Base-by-base conservation (phyloP, 2,329 filamentous ascomycete genomes). In the Emericellopsis atlantica region DNA sequence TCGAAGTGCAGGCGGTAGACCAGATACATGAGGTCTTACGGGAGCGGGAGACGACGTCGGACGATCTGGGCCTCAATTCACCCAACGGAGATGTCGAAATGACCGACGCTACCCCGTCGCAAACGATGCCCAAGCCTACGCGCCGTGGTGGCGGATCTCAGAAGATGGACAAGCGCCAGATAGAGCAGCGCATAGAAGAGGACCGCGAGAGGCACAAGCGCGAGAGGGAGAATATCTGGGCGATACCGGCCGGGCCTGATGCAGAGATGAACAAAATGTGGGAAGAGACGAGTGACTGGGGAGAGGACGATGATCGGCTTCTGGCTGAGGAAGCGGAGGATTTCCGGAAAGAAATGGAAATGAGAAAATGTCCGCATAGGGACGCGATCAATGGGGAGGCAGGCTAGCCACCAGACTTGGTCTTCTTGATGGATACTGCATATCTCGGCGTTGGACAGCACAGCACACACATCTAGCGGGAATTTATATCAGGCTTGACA, bases 101-200 rank as follows among this genome's bases (percentile, higher is more conserved):
- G 47, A 49, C 57, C 31, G 62, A 67, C 45, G 29, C 40, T 45
- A 61, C 64, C 3, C 58, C 60, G 6, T 61, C 61, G 10, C 64
- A 65, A 45, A 57, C 60, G 6, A 58, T 61, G n/a, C 58, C 60
- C 1, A 61, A 55, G 45, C 51, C 55, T 14, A 50, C 52, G 10
- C 60, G 50, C 44, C 55, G 51, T 44, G 53, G 48, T 36, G 56
- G 47, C 35, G 55, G 47, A 43, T 52, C 57, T 5, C 60, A 63
- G 23, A 59, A 64, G 14, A 59, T 92, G 40, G 86, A 95, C 54
- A 92, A 90, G 62, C 75, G 83, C 42, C 85, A 95, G 62, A 84
- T 95, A 40, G 89, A 96, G 63, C 89, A 96, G 65, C 73, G 92
- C 33, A 95, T 98, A 47, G 93, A 98, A 52, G 93, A 98, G 62